phyloP scores from a whole-genome alignment of 768 basidiomycete genomes.

The Cystobasidium tubakii region DNA sequence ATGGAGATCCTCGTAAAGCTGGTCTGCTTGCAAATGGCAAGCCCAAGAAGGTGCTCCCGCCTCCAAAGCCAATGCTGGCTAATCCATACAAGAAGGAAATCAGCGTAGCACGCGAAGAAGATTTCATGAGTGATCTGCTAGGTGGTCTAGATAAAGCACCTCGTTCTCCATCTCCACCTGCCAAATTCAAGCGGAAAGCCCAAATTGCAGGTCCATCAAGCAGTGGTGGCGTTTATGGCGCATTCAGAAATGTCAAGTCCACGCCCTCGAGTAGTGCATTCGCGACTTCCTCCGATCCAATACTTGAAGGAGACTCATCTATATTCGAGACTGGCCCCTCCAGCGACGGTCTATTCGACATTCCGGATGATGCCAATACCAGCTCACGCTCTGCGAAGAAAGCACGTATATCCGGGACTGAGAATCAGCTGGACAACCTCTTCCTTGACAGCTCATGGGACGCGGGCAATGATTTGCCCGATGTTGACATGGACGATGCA shows the following conservation, averaged over 20 bases:
- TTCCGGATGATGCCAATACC: not conserved
- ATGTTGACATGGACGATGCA: constrained; percentile 17
- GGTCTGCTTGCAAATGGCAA: constrained; percentile 11
- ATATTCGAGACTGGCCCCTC: constrained; percentile 27
- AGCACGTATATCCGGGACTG: not conserved
- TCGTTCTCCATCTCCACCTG: constrained; percentile 40
- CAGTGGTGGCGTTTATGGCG: not conserved
- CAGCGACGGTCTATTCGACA: constrained; percentile 21
- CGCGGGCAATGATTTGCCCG: constrained; percentile 14
- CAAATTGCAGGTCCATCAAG: constrained; percentile 3
- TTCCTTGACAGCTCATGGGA: constrained; percentile 20
- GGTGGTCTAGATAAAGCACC: constrained; percentile 61
- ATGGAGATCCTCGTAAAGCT: constrained; percentile 19
- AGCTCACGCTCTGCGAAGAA: constrained; percentile 15
- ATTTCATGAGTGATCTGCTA: constrained; percentile 79
- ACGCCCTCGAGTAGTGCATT: constrained; percentile 24
- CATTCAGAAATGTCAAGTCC: constrained; percentile 8
- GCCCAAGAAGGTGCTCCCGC: constrained; percentile 31
- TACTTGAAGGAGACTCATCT: constrained; percentile 15
- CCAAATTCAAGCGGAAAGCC: constrained; percentile 34
- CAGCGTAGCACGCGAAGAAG: constrained; percentile 70
- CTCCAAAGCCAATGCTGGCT: constrained; percentile 14
- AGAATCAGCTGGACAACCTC: constrained; percentile 22
- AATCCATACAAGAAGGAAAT: constrained; percentile 41
- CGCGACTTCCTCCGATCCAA: constrained; percentile 26